Evolutionary conservation across 768 basidiomycete genomes (phyloP).

Genomic region (Podaxis sp.): DNA sequence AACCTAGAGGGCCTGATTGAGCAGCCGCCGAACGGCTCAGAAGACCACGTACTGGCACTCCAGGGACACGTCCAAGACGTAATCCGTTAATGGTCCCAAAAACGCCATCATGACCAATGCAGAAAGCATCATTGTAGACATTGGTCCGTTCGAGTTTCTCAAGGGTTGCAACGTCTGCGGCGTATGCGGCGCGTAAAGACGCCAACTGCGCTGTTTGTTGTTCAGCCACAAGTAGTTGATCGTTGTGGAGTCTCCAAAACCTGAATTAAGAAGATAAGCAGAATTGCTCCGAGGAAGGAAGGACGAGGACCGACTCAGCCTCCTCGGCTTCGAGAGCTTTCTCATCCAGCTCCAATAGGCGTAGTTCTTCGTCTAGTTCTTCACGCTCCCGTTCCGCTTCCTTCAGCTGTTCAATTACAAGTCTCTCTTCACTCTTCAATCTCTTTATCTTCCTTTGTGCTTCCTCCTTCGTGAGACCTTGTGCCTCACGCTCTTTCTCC

Average conservation of each 20-base stretch:
- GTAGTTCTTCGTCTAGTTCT: slow-evolving; percentile 73
- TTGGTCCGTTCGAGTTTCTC: slow-evolving; percentile 90
- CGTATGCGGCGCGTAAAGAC: slow-evolving; percentile 75
- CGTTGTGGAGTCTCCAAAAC: slow-evolving; percentile 82
- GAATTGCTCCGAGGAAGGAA: slow-evolving; percentile 7
- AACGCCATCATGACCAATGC: slow-evolving; percentile 91
- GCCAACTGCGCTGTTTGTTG: slow-evolving; percentile 70
- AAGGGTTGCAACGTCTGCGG: slow-evolving; percentile 70
- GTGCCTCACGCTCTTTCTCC: slow-evolving; percentile 72
- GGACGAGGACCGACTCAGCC: slow-evolving; percentile 57
- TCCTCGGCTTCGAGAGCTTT: slow-evolving; percentile 80
- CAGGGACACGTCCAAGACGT: slow-evolving; percentile 83
- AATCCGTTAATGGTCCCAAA: slow-evolving; percentile 99
- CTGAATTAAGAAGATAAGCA: slow-evolving; percentile 35
- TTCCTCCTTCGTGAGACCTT: slow-evolving; percentile 60
- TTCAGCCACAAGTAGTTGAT: slow-evolving; percentile 62
- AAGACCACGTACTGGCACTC: slow-evolving; percentile 61
- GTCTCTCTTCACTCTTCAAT: slow-evolving; percentile 64
- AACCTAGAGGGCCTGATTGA: slow-evolving; percentile 49
- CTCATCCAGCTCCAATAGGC: slow-evolving; percentile 73
- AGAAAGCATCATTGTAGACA: slow-evolving; percentile 95
- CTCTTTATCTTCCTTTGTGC: slow-evolving; percentile 73
- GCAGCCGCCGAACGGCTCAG: slow-evolving; percentile 2
- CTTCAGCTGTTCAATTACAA: slow-evolving; percentile 73
- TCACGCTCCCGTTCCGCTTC: slow-evolving; percentile 75